Conservation (phyloP, 2,329 filamentous ascomycete genomes). For the Phoma sp. region DNA sequence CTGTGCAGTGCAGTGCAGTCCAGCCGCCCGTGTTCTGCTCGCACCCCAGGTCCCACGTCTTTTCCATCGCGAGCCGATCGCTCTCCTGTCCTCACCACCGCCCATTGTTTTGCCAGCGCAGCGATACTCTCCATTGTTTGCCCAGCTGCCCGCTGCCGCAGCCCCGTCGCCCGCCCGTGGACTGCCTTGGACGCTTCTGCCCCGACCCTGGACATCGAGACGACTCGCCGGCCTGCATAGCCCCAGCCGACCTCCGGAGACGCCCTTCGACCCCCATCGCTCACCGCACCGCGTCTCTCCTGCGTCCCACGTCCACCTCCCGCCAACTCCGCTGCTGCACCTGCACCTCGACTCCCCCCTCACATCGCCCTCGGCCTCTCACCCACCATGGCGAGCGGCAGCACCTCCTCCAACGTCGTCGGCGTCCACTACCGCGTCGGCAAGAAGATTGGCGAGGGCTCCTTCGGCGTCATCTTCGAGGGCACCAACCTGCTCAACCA, state of each 20-base stretch:
- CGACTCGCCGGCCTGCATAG: conserved; percentile 31
- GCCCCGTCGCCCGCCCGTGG: conserved; percentile 24
- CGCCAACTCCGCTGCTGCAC: conserved; percentile 15
- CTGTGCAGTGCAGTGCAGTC: conserved; percentile 20
- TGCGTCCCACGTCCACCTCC: conserved; percentile 17
- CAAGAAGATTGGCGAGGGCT: conserved; percentile 99
- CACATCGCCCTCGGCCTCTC: conserved; percentile 9
- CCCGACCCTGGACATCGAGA: conserved; percentile 18
- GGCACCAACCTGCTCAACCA: conserved; percentile 98
- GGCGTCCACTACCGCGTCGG: conserved; percentile 98
- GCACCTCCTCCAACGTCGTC: conserved; percentile 93
- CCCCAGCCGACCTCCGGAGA: conserved; percentile 35
- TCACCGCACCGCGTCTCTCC: conserved; percentile 19
- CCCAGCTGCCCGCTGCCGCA: conserved; percentile 28
- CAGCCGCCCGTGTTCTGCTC: conserved; percentile 24
- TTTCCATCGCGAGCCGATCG: conserved; percentile 34
- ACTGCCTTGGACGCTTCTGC: conserved; percentile 11
- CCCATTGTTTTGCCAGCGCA: conserved; percentile 32
- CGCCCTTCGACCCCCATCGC: conserved; percentile 22
- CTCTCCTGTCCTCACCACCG: conserved; percentile 30
- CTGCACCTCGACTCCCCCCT: conserved; percentile 5
- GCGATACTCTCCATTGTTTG: conserved; percentile 20
- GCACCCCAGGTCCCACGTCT: conserved; percentile 23
- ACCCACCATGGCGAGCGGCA: conserved; percentile 78
- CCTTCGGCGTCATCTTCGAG: conserved; percentile 98